Base-by-base conservation (phyloP, 345 rosid genomes). In the Gossypium turneri region DNA sequence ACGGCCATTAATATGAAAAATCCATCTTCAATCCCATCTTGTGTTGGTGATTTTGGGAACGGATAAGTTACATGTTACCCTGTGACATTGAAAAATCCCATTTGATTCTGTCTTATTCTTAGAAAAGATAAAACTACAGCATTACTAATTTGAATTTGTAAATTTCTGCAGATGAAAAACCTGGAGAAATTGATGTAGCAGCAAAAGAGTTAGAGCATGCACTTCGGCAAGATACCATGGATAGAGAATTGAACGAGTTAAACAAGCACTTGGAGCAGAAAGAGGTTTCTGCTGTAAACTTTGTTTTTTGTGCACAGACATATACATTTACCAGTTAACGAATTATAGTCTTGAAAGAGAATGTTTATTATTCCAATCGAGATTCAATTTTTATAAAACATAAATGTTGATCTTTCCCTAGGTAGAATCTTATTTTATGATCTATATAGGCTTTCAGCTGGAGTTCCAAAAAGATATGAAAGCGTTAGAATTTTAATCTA, bases 181-280 rank as follows among this genome's bases (percentile, higher is more conserved):
- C 96, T 25, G 84, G 74, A 75, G 97, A 90, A 78, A 85, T 89
- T 69, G 98, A 87, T 79, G 94, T 86, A 84, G 94, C 85, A 57
- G 86, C 90, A 57, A 91, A 90, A 80, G 97, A 94, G 83, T 92
- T 97, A 94, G 98, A 91, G 82, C 97, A 94, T 73, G 78, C 88
- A 52, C 87, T 92, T 83, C 80, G 89, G 82, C 90, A 83, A 72
- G 90, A 86, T 83, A 85, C 87, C 50, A 84, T 94, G 97, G 98
- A 88, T 45, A 88, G 87, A 75, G 97, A 94, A 83, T 79, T 94
- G 80, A 84, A 86, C 62, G 98, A 94, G 77, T 79, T 94, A 76
- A 91, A 90, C 76, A 85, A 86, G 79, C 89, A 89, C 72, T 84
- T 94, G 81, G 95, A 94, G 82, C 90, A 92, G 90, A 94, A 94